Evolutionary conservation across 139 green algal species (phyloP).

Genomic region (Pseudopediastrum boryanum): DNA sequence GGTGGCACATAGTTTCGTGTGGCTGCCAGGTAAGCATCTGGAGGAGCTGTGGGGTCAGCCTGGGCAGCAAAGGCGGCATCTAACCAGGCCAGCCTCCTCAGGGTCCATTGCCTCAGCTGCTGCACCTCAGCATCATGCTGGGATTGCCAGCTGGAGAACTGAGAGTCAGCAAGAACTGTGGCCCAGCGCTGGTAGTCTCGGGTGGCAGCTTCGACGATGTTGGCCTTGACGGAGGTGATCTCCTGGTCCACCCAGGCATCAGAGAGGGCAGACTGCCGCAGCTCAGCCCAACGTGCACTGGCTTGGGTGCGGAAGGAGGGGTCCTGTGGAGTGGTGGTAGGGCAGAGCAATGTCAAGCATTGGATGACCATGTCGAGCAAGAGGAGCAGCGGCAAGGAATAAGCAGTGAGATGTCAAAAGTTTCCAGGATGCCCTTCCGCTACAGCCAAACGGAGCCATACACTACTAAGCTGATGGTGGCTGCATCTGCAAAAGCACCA

Average conservation of each 20-base stretch:
- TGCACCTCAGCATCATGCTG: background rate
- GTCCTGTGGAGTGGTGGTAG: conserved; percentile 26
- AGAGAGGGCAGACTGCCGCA: conserved; percentile 19
- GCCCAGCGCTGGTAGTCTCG: conserved; percentile 18
- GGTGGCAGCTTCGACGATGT: conserved; percentile 8
- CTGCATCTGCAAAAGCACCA: conserved; percentile 26
- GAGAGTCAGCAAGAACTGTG: background rate
- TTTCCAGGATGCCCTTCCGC: no score
- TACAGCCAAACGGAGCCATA: no score
- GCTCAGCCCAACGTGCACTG: conserved; percentile 27
- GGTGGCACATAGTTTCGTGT: no score
- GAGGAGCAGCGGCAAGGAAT: conserved; percentile 13
- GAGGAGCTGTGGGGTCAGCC: background rate
- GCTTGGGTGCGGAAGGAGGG: background rate
- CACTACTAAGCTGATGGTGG: no score
- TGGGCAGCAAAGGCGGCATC: conserved; percentile 38
- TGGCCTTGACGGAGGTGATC: background rate
- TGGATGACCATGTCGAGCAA: no score
- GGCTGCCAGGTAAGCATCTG: conserved; percentile 31
- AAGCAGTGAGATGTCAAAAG: no score
- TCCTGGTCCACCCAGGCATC: conserved; percentile 6
- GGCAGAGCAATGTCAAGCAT: no score
- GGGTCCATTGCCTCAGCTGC: conserved; percentile 41
- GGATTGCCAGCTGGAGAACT: background rate
- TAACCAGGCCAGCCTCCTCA: conserved; percentile 46